Evolutionary conservation across 495 filamentous ascomycete species (phyloP).

Genomic region (Podospora pseudocomata): DNA sequence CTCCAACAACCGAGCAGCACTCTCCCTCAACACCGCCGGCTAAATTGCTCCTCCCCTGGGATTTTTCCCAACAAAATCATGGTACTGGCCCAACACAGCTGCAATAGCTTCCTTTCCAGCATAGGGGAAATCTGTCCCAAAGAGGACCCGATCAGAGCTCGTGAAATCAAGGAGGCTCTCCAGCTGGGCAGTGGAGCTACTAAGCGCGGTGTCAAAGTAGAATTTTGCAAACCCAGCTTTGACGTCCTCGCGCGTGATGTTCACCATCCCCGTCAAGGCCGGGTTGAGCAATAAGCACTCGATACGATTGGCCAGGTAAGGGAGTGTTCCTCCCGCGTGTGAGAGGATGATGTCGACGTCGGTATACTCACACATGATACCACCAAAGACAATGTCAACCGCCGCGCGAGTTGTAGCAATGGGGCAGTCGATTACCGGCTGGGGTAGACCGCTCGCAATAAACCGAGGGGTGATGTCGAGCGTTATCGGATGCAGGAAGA

Average conservation of each 20-base stretch:
- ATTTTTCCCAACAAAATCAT: not conserved
- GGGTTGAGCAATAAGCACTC: not conserved
- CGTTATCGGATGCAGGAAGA: not conserved
- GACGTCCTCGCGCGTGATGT: not conserved
- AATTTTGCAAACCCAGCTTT: not conserved
- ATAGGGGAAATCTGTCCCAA: not conserved
- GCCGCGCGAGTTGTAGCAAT: not conserved
- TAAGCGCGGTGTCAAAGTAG: not conserved
- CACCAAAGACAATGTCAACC: not conserved
- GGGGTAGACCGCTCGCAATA: not conserved
- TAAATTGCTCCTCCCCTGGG: not conserved
- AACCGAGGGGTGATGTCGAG: not conserved
- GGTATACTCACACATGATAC: not conserved
- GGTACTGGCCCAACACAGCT: not conserved
- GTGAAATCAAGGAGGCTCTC: not conserved
- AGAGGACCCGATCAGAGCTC: not conserved
- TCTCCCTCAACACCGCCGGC: not conserved
- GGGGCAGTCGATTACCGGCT: not conserved
- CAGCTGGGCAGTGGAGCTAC: not conserved
- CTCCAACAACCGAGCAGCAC: not conserved
- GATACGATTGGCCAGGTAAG: not conserved
- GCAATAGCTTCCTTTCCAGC: not conserved
- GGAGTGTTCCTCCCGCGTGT: not conserved
- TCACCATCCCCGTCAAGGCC: not conserved
- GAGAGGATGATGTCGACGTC: constrained; percentile 3